Conservation (phyloP, 177 flowering plant genomes). For the Tripterygium wilfordii region DNA sequence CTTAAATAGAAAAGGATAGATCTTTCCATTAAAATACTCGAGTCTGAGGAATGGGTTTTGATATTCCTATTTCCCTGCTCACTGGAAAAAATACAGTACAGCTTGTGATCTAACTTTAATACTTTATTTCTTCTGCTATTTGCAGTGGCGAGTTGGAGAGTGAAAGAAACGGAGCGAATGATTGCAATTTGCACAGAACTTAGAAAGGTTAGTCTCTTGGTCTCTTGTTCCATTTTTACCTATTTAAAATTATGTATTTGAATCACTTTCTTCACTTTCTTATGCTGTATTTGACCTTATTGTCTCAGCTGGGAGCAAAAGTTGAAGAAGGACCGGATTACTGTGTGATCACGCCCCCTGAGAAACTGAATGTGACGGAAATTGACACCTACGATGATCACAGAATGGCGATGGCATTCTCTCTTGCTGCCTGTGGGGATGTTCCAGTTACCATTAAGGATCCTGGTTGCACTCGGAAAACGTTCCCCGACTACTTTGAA, state of each 20-base stretch:
- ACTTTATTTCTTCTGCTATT: conserved; percentile 2
- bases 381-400: conserved; percentile 97
- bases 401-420: conserved; percentile 99
- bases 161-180: conserved; percentile 98
- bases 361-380: conserved; percentile 70
- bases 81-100: not conserved
- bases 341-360: conserved; percentile 92
- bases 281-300: not conserved
- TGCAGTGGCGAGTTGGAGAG: conserved; percentile 99
- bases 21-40: no score
- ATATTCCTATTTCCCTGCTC: no score
- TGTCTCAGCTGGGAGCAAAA: conserved; percentile 82
- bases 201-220: conserved; percentile 64
- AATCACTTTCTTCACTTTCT: no score
- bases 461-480: conserved; percentile 94
- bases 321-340: conserved; percentile 99
- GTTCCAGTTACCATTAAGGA: conserved; percentile 93
- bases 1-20: no score
- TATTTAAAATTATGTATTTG: not conserved
- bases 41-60: no score
- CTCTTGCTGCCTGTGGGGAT: conserved; percentile 93
- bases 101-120: not conserved
- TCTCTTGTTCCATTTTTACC: not conserved
- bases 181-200: conserved; percentile 97
- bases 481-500: conserved; percentile 97